Base-by-base conservation (phyloP, 495 filamentous ascomycete genomes). In the Articulospora tetracladia region DNA sequence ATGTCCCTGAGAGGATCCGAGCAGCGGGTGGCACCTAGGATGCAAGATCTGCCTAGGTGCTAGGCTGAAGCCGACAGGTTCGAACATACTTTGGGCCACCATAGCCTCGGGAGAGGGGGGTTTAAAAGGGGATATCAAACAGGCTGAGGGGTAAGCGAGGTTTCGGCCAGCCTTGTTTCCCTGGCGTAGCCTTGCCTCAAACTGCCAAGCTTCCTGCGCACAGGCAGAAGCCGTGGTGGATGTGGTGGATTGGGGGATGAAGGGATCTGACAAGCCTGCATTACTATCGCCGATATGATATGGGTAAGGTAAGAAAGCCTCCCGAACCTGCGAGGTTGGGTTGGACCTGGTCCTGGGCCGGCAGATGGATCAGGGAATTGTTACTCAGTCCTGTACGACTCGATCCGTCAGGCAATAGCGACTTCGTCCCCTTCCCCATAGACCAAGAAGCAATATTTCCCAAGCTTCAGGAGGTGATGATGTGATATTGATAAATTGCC, bases 91-190 rank as follows among this genome's bases (percentile, higher is more conserved):
- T 7, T 3, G 17, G 39, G 39, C 8, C 10, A 19, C n/a, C n/a
- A 17, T 7, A 44, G 39, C 15, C 39, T 44, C 15, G 10, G 15
- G 17, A 19, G n/a, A n/a, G n/a, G 39, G 17, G 39, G 39, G n/a
- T 44, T 32, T 17, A 44, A 44, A 44, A 44, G 17, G 39, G 50
- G 28, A 53, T 4, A 47, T 65, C 46, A 65, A 69, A 63, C 59
- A 58, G 50, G 44, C 57, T 64, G 64, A 67, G 53, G 65, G 39
- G 53, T 26, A 69, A 69, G 64, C 67, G 67, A 66, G 15, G 67
- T 69, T 69, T 69, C 67, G 63, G 26, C 41, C 15, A 57, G 63
- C 56, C 39, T 58, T 27, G 48, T 44, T 44, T 44, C 39, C 46
- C 25, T 47, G n/a, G 53, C 22, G 41, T 26, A 46, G 41, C 19